Evolutionary conservation across 2,329 filamentous ascomycete genomes (phyloP).

Genomic region (Fusarium denticulatum): DNA sequence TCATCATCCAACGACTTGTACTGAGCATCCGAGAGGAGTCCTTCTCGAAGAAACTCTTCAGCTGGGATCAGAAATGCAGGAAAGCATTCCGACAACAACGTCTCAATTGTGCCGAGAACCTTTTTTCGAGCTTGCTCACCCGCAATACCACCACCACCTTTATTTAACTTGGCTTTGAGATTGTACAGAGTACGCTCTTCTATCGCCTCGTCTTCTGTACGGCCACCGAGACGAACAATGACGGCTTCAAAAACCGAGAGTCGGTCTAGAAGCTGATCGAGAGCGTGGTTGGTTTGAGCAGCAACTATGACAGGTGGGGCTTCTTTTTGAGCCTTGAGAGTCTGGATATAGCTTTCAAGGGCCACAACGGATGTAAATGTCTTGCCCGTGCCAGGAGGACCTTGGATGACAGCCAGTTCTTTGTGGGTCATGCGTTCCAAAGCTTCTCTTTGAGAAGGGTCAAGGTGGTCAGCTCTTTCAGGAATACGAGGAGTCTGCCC

Average conservation of each 20-base stretch:
- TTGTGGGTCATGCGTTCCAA: slow-evolving; percentile 76
- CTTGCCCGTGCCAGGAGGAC: slow-evolving; percentile 80
- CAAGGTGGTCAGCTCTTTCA: slow-evolving; percentile 57
- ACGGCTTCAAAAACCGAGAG: slow-evolving; percentile 63
- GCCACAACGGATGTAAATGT: slow-evolving; percentile 83
- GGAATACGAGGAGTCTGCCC: not conserved
- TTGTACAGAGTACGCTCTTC: slow-evolving; percentile 73
- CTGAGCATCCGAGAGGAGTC: slow-evolving; percentile 71
- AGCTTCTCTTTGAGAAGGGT: slow-evolving; percentile 76
- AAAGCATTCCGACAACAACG: slow-evolving; percentile 43
- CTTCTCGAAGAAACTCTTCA: slow-evolving; percentile 61
- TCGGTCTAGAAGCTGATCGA: slow-evolving; percentile 81
- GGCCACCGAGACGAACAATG: slow-evolving; percentile 71
- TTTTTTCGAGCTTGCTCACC: slow-evolving; percentile 24
- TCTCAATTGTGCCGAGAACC: slow-evolving; percentile 10
- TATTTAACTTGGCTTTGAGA: slow-evolving; percentile 53
- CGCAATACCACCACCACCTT: not conserved
- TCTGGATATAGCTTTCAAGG: slow-evolving; percentile 59
- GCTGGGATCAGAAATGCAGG: slow-evolving; percentile 61
- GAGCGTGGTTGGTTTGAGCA: slow-evolving; percentile 89
- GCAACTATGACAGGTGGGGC: slow-evolving; percentile 75
- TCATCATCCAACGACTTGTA: slow-evolving; percentile 58
- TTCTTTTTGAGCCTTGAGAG: slow-evolving; percentile 60
- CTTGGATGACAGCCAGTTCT: slow-evolving; percentile 80
- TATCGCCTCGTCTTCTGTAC: slow-evolving; percentile 73